Evolutionary conservation across 208 protist species (phyloP).

Genomic region (Acanthamoeba sp.): DNA sequence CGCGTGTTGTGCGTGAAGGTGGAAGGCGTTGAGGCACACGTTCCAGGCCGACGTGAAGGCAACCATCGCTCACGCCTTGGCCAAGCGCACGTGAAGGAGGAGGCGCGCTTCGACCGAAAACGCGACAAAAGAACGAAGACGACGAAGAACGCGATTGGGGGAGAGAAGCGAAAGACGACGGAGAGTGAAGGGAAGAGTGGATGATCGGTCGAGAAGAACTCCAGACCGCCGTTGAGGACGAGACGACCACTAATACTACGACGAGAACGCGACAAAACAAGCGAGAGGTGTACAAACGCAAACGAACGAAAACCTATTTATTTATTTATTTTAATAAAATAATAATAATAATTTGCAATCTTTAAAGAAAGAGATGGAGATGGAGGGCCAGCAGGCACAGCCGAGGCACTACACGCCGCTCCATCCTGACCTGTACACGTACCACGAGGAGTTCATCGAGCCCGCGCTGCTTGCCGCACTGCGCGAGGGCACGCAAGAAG

Average conservation of each 20-base stretch:
- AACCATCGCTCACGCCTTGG: background rate
- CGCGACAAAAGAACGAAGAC: background rate
- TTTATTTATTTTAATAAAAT: background rate
- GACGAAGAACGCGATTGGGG: background rate
- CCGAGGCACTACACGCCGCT: conserved; percentile 44
- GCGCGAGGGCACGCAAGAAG: conserved; percentile 9
- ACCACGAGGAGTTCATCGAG: conserved; percentile 44
- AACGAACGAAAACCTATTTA: background rate
- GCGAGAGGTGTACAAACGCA: background rate
- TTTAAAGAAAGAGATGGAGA: background rate
- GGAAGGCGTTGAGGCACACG: background rate
- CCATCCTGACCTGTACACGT: conserved; percentile 55
- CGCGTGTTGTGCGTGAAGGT: background rate
- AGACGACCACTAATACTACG: background rate
- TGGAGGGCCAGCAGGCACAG: background rate
- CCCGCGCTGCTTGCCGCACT: background rate
- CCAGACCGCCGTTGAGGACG: too few relatives aligned
- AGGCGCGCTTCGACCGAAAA: background rate
- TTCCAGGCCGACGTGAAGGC: conserved; percentile 16
- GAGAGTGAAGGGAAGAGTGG: background rate
- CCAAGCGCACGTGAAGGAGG: background rate
- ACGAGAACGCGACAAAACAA: background rate
- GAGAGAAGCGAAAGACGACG: background rate
- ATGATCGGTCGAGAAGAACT: background rate
- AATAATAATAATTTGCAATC: too few relatives aligned